phyloP scores from a whole-genome alignment of 805 yeast genomes.

The Yarrowia sp. region DNA sequence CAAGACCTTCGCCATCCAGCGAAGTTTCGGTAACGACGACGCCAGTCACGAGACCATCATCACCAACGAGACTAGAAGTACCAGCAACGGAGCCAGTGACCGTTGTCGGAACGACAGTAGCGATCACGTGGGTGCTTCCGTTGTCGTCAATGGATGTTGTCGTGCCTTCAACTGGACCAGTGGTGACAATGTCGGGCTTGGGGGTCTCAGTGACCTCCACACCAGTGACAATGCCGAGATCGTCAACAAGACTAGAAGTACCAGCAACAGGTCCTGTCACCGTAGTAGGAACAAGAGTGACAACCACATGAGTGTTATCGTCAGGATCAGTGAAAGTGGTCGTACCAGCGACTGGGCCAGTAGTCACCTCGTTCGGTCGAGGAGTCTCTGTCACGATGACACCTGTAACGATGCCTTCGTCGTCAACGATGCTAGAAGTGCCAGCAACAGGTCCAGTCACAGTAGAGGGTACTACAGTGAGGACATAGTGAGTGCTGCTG shows the following conservation, averaged over 20 bases:
- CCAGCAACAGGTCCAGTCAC: not conserved
- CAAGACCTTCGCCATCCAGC: too few relatives aligned
- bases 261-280: not conserved
- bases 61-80: not conserved
- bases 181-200: not conserved
- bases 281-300: not conserved
- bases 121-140: not conserved
- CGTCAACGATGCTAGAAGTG: not conserved
- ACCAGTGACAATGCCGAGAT: not conserved
- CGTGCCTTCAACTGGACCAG: not conserved
- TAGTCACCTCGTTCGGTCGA: not conserved
- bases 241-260: not conserved
- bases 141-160: not conserved
- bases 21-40: not conserved
- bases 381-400: not conserved
- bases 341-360: not conserved
- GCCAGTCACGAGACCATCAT: not conserved
- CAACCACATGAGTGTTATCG: not conserved
- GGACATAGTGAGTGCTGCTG: not conserved
- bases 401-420: not conserved
- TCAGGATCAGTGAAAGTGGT: not conserved
- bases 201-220: not conserved
- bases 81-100: not conserved
- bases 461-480: not conserved
- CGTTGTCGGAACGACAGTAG: not conserved